Conservation (phyloP, 139 green algal species). For the Tetradesmus obliquus region DNA sequence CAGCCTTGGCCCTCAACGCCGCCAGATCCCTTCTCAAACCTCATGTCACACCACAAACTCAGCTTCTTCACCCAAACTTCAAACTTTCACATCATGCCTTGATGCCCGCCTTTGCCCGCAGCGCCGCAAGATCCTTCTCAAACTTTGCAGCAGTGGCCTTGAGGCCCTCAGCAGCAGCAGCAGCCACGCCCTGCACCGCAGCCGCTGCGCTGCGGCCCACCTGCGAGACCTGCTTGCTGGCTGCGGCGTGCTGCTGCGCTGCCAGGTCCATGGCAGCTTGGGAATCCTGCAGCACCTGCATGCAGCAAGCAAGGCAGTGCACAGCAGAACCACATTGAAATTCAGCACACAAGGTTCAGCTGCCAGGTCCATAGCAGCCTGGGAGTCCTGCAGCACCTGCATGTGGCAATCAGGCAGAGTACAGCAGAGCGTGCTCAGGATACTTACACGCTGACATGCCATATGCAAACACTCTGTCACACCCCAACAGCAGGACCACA, state of each 20-base stretch:
- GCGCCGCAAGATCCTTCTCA: not conserved
- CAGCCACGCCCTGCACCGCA: constrained; percentile 4
- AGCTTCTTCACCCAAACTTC: too few species aligned
- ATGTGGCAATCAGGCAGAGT: not conserved
- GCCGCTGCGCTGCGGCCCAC: not conserved
- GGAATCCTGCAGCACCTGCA: constrained; percentile 38
- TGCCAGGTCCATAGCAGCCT: constrained; percentile 19
- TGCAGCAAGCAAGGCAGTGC: not conserved
- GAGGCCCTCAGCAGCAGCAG: not conserved
- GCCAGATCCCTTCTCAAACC: too few species aligned
- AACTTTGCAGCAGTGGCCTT: not conserved
- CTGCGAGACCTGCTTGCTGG: constrained; percentile 12
- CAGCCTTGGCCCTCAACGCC: too few species aligned
- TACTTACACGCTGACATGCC: too few species aligned
- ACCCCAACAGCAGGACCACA: too few species aligned
- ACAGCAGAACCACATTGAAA: too few species aligned
- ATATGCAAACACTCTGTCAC: too few species aligned
- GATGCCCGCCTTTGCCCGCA: constrained; percentile 20
- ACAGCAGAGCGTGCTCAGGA: not conserved
- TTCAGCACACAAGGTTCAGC: not conserved
- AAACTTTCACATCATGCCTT: constrained; percentile 3
- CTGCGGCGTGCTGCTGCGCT: constrained; percentile 11
- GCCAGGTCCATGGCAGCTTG: constrained; percentile 31
- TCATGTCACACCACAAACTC: too few species aligned
- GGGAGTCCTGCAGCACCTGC: constrained; percentile 38